Conservation (phyloP, 2,329 filamentous ascomycete species). For the Geosmithia flava region DNA sequence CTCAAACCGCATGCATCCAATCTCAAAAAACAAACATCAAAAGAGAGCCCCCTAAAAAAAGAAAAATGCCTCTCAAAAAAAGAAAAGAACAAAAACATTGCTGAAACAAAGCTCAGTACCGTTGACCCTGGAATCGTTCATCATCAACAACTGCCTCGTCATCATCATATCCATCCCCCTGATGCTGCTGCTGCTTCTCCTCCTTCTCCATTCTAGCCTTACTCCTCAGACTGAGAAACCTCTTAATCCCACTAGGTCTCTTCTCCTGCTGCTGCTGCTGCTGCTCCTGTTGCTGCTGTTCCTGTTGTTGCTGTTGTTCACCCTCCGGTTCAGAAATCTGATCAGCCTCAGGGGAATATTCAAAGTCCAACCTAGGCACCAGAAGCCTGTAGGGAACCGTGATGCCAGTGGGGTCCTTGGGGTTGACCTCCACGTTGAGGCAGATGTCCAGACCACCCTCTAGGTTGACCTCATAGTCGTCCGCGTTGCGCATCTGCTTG, state of each 20-base stretch:
- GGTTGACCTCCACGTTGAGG: conserved; percentile 79
- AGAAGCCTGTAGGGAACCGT: conserved; percentile 80
- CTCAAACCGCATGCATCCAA: too few species aligned
- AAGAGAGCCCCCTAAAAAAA: too few species aligned
- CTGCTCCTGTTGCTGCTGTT: conserved; percentile 5
- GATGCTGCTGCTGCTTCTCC: neutral
- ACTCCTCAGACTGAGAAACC: conserved; percentile 30
- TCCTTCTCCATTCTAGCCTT: conserved; percentile 10
- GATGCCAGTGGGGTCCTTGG: conserved; percentile 74
- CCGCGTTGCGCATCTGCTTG: conserved; percentile 45
- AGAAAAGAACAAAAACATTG: neutral
- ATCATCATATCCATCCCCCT: neutral
- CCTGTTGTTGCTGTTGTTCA: conserved; percentile 1
- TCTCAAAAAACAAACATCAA: too few species aligned
- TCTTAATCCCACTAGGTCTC: conserved; percentile 26
- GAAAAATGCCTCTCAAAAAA: too few species aligned
- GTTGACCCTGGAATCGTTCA: neutral
- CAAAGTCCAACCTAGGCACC: conserved; percentile 63
- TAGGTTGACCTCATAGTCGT: conserved; percentile 55
- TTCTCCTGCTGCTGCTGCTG: neutral
- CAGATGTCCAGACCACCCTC: conserved; percentile 77
- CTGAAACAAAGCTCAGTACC: neutral
- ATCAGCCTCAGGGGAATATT: conserved; percentile 31
- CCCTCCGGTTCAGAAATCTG: conserved; percentile 12
- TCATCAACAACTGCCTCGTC: neutral